phyloP scores from a whole-genome alignment of 2,329 filamentous ascomycete species.

The Aureobasidium lini region DNA sequence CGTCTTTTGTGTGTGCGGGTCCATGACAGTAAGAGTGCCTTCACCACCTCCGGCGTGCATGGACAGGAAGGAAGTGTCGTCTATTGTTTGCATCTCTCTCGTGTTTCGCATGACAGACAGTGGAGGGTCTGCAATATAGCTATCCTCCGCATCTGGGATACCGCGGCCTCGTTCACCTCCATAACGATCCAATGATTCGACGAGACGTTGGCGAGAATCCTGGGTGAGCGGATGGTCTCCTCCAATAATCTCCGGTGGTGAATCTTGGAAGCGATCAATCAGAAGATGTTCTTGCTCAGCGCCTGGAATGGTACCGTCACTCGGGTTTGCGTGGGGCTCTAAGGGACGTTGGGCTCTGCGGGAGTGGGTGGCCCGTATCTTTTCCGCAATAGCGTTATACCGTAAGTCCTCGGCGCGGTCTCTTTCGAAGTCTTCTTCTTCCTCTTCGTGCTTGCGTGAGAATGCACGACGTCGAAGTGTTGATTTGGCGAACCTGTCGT shows the following conservation, averaged over 20 bases:
- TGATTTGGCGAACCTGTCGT: too few relatives aligned
- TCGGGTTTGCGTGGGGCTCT: too few relatives aligned
- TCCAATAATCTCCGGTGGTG: too few relatives aligned
- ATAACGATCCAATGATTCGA: not conserved
- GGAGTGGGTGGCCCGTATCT: not conserved
- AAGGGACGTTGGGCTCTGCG: too few relatives aligned
- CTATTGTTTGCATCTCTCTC: not conserved
- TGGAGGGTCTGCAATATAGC: not conserved
- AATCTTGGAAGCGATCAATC: too few relatives aligned
- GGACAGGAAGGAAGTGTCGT: not conserved
- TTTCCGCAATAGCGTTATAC: not conserved
- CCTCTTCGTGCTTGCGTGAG: too few relatives aligned
- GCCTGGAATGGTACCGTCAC: too few relatives aligned
- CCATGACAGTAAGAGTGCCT: slow-evolving; percentile 25
- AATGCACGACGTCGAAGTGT: too few relatives aligned
- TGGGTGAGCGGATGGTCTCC: too few relatives aligned
- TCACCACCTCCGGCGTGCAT: slow-evolving; percentile 21
- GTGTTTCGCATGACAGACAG: not conserved
- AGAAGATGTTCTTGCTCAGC: too few relatives aligned
- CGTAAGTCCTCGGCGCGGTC: not conserved
- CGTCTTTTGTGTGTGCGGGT: slow-evolving; percentile 28
- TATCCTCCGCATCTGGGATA: not conserved
- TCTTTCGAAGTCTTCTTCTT: not conserved
- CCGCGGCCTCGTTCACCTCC: not conserved
- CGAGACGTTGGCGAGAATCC: not conserved